Percentiles rank a stretch among this genome's conserved stretches.
Conservation (phyloP, 2,329 filamentous ascomycete genomes). For the Bipolaris zeicola region DNA sequence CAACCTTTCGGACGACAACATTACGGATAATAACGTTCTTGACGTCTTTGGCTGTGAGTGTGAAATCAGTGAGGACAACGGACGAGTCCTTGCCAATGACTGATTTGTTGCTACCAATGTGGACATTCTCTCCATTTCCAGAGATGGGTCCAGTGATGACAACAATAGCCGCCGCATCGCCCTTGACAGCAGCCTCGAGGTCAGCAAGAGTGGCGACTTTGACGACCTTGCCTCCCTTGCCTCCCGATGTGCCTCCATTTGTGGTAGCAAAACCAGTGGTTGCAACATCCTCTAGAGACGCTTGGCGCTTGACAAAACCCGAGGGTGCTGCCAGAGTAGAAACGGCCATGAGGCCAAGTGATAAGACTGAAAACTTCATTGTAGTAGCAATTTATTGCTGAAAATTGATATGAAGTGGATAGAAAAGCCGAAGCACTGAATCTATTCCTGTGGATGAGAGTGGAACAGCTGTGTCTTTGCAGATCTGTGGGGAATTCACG, state of each 20-base stretch:
- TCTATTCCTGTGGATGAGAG: constrained; percentile 19
- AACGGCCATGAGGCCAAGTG: constrained; percentile 38
- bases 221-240: constrained; percentile 44
- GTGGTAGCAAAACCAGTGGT: constrained; percentile 41
- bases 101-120: constrained; percentile 57
- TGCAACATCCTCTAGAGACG: constrained; percentile 35
- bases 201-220: constrained; percentile 46
- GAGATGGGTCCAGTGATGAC: constrained; percentile 54
- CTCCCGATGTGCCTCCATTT: constrained; percentile 49
- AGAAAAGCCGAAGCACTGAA: constrained; percentile 23
- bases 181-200: constrained; percentile 54
- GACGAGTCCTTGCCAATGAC: constrained; percentile 57
- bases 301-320: constrained; percentile 34
- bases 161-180: constrained; percentile 53
- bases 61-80: constrained; percentile 54
- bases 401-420: constrained; percentile 19
- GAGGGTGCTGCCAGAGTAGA: constrained; percentile 42
- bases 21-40: constrained; percentile 65
- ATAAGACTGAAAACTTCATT: constrained; percentile 43
- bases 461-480: constrained; percentile 24
- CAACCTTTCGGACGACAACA: constrained; percentile 59
- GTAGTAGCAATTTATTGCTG: constrained; percentile 10
- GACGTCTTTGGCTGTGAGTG: constrained; percentile 55
- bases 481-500: constrained; percentile 4
- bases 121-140: constrained; percentile 49